Evolutionary conservation across 208 protist genomes (phyloP), one percentile per base, ranked within the genome.

Genomic region (Histomonas meleagridis): DNA sequence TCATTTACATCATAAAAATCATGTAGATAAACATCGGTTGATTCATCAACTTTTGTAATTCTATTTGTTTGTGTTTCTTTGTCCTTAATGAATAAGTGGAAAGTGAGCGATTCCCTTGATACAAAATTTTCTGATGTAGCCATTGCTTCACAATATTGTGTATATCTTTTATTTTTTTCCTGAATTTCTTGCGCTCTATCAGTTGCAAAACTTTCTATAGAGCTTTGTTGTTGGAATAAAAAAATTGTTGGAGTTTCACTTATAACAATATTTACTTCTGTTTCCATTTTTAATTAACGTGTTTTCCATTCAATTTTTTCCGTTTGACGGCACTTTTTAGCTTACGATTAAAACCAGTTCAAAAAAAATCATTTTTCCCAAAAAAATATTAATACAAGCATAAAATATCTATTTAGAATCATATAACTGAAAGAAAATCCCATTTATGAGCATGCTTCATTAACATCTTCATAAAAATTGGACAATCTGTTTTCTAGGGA

Each of bases 61-160:
- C 55, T 43, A 55, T 86, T 46, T 55, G 76, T 86, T 55, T 86
- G 76, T 16, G 76, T 46, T n/a, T 86, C 76, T 86, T 86, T 86
- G 10, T 86, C 46, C 55, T 86, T 86, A 0, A 46, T 86, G 46
- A 86, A 86, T 21, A 86, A 28, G 76, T 86, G 76, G 32, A 86
- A 86, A n/a, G 76, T 86, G 2, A 86, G 18, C 14, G 32, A 38
- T 0, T 46, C 76, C 38, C 76, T 32, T 9, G n/a, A 40, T 10
- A 26, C n/a, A 65, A n/a, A 65, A 26, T 65, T 65, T 65, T 65
- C 60, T 65, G 60, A 65, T 38, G 43, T 43, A 10, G 76, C 46
- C 16, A 46, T 51, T 86, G 76, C 46, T 55, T 43, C 46, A n/a
- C 46, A 46, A 55, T 46, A 86, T 32, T 43, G 26, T 5, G 14